These are phyloP conservation scores for Fusarium lyarnte DNA, from an alignment of 2,329 filamentous ascomycete species.

Conservation along the genomic window DNA sequence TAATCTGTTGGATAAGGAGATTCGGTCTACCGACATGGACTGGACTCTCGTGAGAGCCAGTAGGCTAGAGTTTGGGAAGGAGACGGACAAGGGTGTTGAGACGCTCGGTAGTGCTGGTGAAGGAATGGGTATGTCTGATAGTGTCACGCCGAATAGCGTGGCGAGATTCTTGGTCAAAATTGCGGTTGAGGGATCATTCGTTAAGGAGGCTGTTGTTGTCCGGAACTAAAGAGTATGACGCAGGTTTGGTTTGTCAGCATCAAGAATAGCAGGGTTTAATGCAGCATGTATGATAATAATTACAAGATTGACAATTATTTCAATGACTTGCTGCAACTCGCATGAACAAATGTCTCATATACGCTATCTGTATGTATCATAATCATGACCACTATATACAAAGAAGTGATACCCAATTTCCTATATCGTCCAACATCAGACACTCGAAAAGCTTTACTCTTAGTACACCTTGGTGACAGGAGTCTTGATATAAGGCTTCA, in stretches of 20 bases:
- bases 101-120: slow-evolving; percentile 45
- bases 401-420: background rate
- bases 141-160: slow-evolving; percentile 41
- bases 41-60: slow-evolving; percentile 51
- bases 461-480: slow-evolving; percentile 40
- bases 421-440: rapidly evolving
- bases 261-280: background rate
- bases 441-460: background rate
- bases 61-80: slow-evolving; percentile 43
- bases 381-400: background rate
- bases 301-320: rapidly evolving
- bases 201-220: slow-evolving; percentile 34
- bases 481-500: slow-evolving; percentile 42
- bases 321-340: rapidly evolving
- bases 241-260: rapidly evolving
- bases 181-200: slow-evolving; percentile 40
- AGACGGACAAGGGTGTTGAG: slow-evolving; percentile 27
- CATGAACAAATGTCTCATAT: background rate
- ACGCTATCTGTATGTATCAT: background rate
- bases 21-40: slow-evolving; percentile 47
- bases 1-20: slow-evolving; percentile 49
- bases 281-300: rapidly evolving
- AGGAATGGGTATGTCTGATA: slow-evolving; percentile 47
- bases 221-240: background rate
- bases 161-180: slow-evolving; percentile 49